Percentiles rank a stretch among this genome's conserved stretches.
Evolutionary conservation across 306 rosid genomes (phyloP).

Genomic region (Betula pendula): DNA sequence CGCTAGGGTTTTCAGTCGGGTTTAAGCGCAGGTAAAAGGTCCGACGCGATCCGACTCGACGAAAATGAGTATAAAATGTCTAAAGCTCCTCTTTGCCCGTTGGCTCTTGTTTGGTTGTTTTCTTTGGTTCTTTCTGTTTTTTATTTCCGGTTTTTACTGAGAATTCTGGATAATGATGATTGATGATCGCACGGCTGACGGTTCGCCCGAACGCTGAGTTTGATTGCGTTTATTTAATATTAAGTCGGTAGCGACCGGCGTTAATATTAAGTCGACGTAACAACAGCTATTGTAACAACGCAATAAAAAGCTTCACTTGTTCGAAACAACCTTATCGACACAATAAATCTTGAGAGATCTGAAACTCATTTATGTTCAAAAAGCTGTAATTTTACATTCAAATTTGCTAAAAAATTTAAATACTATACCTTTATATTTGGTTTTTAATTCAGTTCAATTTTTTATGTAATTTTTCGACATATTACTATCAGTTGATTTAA

Average conservation of each 20-base stretch:
- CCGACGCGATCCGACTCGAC: background rate
- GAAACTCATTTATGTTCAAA: no score
- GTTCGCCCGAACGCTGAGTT: background rate
- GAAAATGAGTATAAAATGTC: background rate
- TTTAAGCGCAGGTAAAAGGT: conserved; percentile 14
- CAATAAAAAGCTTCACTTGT: no score
- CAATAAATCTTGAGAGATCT: no score
- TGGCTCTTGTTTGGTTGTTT: background rate
- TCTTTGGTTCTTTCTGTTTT: background rate
- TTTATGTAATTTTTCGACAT: no score
- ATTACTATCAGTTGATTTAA: no score
- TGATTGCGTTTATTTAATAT: background rate
- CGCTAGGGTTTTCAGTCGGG: conserved; percentile 31
- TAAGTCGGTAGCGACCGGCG: background rate
- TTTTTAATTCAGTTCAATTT: no score
- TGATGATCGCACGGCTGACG: background rate
- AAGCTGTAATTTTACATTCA: no score
- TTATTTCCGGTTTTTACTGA: background rate
- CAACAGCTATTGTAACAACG: no score
- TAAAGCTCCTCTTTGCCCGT: background rate
- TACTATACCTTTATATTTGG: no score
- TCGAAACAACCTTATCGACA: no score
- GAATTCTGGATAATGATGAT: background rate
- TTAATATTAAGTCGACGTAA: no score
- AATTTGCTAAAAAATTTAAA: no score